Percentiles rank a stretch among this genome's conserved stretches.
Conservation (phyloP, 75 land plant species). For the Pinus taeda region DNA sequence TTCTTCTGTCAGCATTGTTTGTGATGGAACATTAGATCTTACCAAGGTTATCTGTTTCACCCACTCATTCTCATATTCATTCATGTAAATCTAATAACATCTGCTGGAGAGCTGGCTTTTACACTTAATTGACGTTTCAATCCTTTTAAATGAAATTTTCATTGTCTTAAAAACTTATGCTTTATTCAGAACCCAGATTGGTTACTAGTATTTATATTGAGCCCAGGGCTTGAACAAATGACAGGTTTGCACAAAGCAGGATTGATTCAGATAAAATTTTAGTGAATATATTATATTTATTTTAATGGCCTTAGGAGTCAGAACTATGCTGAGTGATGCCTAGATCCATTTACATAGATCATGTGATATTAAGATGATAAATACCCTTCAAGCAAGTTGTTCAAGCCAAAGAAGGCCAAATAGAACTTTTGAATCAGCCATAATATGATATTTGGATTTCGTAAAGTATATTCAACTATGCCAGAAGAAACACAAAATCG, state of each 20-base stretch:
- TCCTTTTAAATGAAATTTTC: background rate
- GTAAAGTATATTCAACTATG: background rate
- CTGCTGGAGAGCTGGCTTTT: background rate
- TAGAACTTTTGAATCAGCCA: background rate
- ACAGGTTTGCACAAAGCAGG: background rate
- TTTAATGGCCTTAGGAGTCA: background rate
- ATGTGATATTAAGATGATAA: background rate
- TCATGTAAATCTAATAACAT: background rate
- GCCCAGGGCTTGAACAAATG: background rate
- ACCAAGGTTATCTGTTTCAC: slow-evolving; percentile 58
- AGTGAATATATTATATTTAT: background rate
- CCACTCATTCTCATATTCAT: background rate
- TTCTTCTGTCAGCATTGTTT: slow-evolving; percentile 94
- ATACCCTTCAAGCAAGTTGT: background rate
- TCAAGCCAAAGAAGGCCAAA: background rate
- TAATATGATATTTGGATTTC: background rate
- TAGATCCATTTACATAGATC: too few relatives aligned
- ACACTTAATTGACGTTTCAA: background rate
- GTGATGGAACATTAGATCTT: slow-evolving; percentile 88
- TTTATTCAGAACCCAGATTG: background rate
- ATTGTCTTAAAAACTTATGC: background rate
- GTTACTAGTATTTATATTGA: background rate
- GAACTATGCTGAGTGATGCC: background rate
- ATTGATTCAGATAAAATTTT: background rate
- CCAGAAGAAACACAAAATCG: background rate